Percentiles rank a stretch among this genome's conserved stretches.
Conservation (phyloP, 1,139 yeast genomes). For the Debaryomyces fabryi region DNA sequence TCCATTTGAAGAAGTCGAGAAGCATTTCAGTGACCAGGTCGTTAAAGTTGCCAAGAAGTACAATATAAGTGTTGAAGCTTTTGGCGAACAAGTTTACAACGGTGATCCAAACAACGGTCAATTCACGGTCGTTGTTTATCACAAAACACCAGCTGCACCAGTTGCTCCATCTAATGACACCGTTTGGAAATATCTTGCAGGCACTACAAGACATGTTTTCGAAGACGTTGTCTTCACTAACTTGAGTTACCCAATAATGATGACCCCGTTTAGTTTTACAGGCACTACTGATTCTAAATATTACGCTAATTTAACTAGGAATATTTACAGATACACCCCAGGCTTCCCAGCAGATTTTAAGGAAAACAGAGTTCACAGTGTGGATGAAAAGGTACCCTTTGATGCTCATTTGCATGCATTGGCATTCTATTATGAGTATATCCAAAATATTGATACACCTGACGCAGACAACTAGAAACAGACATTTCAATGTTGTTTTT, state of each 20-base stretch:
- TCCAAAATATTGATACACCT: slow-evolving; percentile 27
- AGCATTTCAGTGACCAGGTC: slow-evolving; percentile 27
- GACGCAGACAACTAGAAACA: slow-evolving; percentile 18
- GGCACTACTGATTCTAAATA: slow-evolving; percentile 43
- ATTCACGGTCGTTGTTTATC: slow-evolving; percentile 22
- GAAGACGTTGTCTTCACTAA: slow-evolving; percentile 46
- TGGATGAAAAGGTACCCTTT: slow-evolving; percentile 40
- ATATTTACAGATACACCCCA: slow-evolving; percentile 38
- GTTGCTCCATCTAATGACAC: slow-evolving; percentile 47
- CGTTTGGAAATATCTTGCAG: slow-evolving; percentile 56
- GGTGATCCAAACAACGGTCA: slow-evolving; percentile 24
- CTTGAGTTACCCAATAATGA: slow-evolving; percentile 18
- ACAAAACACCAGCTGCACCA: slow-evolving; percentile 51
- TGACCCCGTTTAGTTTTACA: slow-evolving; percentile 35
- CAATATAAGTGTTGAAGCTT: slow-evolving; percentile 39
- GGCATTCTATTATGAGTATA: slow-evolving; percentile 43
- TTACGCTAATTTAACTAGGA: slow-evolving; percentile 35
- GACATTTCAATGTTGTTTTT: neutral
- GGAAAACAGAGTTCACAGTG: slow-evolving; percentile 37
- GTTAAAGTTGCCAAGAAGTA: slow-evolving; percentile 30
- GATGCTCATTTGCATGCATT: slow-evolving; percentile 43
- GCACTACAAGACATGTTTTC: slow-evolving; percentile 56
- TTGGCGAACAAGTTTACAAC: slow-evolving; percentile 28
- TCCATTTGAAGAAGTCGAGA: slow-evolving; percentile 23
- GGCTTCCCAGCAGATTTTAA: slow-evolving; percentile 20